A percentile compares a stretch with the other conserved stretches of the same genome.
Evolutionary conservation across 2,329 filamentous ascomycete genomes (phyloP).

Genomic region (Leptodontidium sp.): DNA sequence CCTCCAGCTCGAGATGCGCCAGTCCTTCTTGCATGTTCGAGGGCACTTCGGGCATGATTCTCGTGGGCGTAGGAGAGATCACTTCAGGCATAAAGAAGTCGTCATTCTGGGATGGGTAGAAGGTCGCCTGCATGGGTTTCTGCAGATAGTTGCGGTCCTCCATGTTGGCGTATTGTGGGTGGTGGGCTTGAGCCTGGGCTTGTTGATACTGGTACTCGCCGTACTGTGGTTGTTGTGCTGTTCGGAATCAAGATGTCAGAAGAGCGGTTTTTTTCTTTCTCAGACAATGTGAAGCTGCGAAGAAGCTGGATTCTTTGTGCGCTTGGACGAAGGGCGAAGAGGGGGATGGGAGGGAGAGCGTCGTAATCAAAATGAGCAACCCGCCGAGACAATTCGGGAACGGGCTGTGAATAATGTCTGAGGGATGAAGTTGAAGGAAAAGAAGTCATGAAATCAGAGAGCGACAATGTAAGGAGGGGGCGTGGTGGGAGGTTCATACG

Average conservation of each 20-base stretch:
- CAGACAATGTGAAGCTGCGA: constrained; percentile 1
- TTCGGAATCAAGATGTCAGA: background rate
- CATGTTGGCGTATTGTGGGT: constrained; percentile 30
- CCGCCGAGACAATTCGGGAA: constrained; percentile 5
- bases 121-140: constrained; percentile 62
- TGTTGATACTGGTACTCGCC: constrained; percentile 7
- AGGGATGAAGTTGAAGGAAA: background rate
- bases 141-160: constrained; percentile 24
- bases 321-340: background rate
- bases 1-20: constrained; percentile 87
- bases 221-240: constrained; percentile 7
- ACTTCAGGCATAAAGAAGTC: constrained; percentile 74
- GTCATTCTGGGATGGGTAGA: constrained; percentile 72
- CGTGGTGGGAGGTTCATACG: background rate
- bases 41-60: constrained; percentile 93
- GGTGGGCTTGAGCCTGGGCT: constrained; percentile 6
- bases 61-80: constrained; percentile 72
- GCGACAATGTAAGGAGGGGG: background rate
- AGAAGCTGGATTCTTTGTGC: constrained; percentile 9
- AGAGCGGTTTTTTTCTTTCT: background rate
- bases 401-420: constrained; percentile 3
- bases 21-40: constrained; percentile 97
- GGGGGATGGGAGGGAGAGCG: background rate
- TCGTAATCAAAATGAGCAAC: constrained; percentile 2
- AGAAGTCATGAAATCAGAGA: background rate